phyloP scores from a whole-genome alignment of 2,329 filamentous ascomycete species.

The Fusarium sp. region DNA sequence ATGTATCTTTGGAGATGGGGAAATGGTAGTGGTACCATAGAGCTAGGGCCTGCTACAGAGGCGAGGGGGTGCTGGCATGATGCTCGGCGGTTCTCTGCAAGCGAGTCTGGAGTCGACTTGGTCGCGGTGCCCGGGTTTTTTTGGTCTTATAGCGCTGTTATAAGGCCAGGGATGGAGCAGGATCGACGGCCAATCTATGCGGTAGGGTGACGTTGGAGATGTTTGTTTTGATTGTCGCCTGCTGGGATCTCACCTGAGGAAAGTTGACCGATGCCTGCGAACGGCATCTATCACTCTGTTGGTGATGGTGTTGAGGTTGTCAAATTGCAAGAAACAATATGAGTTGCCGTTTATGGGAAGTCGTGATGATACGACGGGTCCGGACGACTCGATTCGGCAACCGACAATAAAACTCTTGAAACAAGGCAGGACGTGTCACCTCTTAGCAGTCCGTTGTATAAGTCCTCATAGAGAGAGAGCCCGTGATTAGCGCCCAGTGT shows the following conservation, averaged over 20 bases:
- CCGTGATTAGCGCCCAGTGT: conserved; percentile 8
- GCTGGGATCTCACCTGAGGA: conserved; percentile 24
- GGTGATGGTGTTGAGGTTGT: conserved; percentile 14
- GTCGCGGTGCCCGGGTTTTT: not conserved
- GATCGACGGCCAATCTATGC: conserved; percentile 29
- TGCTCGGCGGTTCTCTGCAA: conserved; percentile 35
- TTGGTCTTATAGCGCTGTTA: conserved; percentile 13
- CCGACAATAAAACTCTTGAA: conserved; percentile 7
- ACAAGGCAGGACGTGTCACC: conserved; percentile 11
- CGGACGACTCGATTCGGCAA: conserved; percentile 8
- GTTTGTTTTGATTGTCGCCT: conserved; percentile 27
- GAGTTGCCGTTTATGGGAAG: conserved; percentile 20
- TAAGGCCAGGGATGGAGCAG: conserved; percentile 30
- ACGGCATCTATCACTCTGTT: conserved; percentile 21
- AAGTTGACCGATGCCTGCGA: conserved; percentile 7
- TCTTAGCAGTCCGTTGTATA: not conserved
- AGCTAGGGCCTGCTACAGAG: conserved; percentile 11
- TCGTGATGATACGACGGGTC: conserved; percentile 1
- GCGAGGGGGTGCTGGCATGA: conserved; percentile 13
- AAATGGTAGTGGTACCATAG: conserved; percentile 33
- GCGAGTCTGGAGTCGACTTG: conserved; percentile 3
- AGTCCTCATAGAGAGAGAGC: conserved; percentile 13
- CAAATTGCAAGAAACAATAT: conserved; percentile 5
- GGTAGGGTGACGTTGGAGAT: conserved; percentile 26
- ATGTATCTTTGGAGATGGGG: conserved; percentile 34